Evolutionary conservation across 768 basidiomycete species (phyloP).

Genomic region (Tylopilus rubrobrunneus): DNA sequence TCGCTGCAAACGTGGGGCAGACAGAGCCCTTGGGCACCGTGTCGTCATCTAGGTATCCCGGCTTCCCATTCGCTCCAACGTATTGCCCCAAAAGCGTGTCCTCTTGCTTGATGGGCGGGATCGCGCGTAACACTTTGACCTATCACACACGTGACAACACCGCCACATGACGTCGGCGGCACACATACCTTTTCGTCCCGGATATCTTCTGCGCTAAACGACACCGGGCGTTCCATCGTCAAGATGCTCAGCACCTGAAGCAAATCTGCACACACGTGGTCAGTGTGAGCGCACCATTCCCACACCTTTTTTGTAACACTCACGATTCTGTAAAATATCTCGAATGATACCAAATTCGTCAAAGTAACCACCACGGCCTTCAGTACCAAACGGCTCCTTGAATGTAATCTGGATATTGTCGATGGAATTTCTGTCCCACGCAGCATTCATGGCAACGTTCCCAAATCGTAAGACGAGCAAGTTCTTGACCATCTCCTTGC

Average conservation of each 20-base stretch:
- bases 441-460: slow-evolving; percentile 82
- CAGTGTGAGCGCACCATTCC: slow-evolving; percentile 8
- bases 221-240: slow-evolving; percentile 98
- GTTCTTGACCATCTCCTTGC: slow-evolving; percentile 99
- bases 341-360: slow-evolving; percentile 99
- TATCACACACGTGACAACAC: slow-evolving; percentile 31
- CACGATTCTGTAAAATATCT: slow-evolving; percentile 97
- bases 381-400: slow-evolving; percentile 99
- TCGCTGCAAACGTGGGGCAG: slow-evolving; percentile 93
- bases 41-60: slow-evolving; percentile 98
- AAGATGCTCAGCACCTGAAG: slow-evolving; percentile 92
- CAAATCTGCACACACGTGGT: slow-evolving; percentile 56
- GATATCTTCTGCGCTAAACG: slow-evolving; percentile 95
- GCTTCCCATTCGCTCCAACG: slow-evolving; percentile 81
- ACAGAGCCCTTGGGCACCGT: slow-evolving; percentile 90
- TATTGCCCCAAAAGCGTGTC: slow-evolving; percentile 96
- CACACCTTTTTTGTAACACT: slow-evolving; percentile 33
- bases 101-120: slow-evolving; percentile 70
- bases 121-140: slow-evolving; percentile 95
- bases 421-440: slow-evolving; percentile 96
- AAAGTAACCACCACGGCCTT: slow-evolving; percentile 99
- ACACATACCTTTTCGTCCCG: slow-evolving; percentile 89
- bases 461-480: slow-evolving; percentile 93
- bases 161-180: neutral
- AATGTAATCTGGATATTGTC: slow-evolving; percentile 98